phyloP scores from a whole-genome alignment of 2,329 filamentous ascomycete genomes.

The Acephala macrosclerotiorum region DNA sequence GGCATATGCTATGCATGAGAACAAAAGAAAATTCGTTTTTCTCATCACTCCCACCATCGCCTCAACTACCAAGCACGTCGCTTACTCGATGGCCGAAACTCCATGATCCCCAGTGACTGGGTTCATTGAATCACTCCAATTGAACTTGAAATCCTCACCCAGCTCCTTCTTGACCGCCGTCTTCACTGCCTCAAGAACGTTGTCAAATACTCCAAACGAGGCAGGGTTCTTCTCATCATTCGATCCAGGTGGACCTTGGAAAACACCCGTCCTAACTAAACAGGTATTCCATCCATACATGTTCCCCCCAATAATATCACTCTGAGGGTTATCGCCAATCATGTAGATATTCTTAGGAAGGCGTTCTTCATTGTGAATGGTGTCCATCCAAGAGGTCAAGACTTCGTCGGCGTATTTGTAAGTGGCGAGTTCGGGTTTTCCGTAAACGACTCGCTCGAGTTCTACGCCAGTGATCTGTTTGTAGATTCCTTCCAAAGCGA shows the following conservation, averaged over 20 bases:
- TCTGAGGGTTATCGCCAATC: constrained; percentile 78
- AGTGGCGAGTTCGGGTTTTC: constrained; percentile 77
- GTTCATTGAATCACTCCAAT: constrained; percentile 76
- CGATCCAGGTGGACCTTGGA: constrained; percentile 68
- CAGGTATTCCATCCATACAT: constrained; percentile 86
- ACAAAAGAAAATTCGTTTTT: not conserved
- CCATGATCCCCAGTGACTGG: constrained; percentile 64
- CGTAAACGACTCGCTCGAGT: constrained; percentile 78
- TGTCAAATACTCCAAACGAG: constrained; percentile 77
- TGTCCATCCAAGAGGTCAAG: constrained; percentile 76
- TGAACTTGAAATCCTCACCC: constrained; percentile 76
- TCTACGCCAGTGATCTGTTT: constrained; percentile 72
- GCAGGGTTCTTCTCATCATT: constrained; percentile 81
- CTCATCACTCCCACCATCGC: not conserved
- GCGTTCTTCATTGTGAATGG: constrained; percentile 75
- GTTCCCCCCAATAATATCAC: constrained; percentile 79
- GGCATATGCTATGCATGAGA: not conserved
- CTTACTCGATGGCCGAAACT: constrained; percentile 62
- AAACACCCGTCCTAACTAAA: constrained; percentile 79
- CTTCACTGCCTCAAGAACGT: constrained; percentile 76
- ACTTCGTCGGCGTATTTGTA: constrained; percentile 82
- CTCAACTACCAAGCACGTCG: not conserved
- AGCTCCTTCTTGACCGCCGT: constrained; percentile 73
- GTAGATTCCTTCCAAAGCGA: constrained; percentile 77
- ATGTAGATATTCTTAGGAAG: constrained; percentile 77